phyloP scores from a whole-genome alignment of 2,329 filamentous ascomycete genomes.

The Pleurostoma richardsiae region DNA sequence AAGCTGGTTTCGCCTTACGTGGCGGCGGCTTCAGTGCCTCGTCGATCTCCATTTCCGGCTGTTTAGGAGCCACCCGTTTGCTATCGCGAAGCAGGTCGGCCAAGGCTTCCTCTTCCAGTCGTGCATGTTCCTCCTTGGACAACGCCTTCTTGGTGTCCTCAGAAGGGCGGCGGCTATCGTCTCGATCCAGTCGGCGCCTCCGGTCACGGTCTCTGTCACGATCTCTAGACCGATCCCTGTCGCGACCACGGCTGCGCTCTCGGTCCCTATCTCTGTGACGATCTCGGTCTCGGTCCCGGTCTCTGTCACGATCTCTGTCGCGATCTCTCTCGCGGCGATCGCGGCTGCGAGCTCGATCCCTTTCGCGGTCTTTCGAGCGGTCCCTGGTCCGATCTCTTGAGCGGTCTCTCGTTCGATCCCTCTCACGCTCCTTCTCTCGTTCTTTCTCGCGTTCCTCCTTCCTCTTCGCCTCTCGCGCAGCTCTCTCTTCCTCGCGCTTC shows the following conservation, averaged over 20 bases:
- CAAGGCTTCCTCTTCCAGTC: slow-evolving; percentile 53
- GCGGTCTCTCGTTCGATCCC: slow-evolving; percentile 41
- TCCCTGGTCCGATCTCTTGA: slow-evolving; percentile 48
- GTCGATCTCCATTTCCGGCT: slow-evolving; percentile 52
- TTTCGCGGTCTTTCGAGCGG: slow-evolving; percentile 32
- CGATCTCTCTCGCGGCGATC: slow-evolving; percentile 33
- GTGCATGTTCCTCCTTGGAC: slow-evolving; percentile 52
- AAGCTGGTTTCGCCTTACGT: slow-evolving; percentile 43
- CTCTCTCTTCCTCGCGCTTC: slow-evolving; percentile 25
- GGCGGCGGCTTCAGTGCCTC: slow-evolving; percentile 51
- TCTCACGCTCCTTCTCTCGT: slow-evolving; percentile 31
- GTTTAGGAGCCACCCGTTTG: slow-evolving; percentile 40
- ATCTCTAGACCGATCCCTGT: slow-evolving; percentile 15
- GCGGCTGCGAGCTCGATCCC: slow-evolving; percentile 29
- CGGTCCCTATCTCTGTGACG: slow-evolving; percentile 16
- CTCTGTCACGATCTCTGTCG: slow-evolving; percentile 27
- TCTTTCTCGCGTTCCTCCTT: slow-evolving; percentile 31
- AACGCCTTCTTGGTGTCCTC: slow-evolving; percentile 48
- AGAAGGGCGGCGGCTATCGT: slow-evolving; percentile 27
- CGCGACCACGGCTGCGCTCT: slow-evolving; percentile 25
- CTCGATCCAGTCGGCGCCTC: slow-evolving; percentile 26
- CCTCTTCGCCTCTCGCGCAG: slow-evolving; percentile 22
- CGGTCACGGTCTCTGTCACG: slow-evolving; percentile 22
- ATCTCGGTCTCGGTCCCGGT: slow-evolving; percentile 26
- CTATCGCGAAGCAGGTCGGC: slow-evolving; percentile 56